phyloP scores from a whole-genome alignment of 139 green algal genomes.

The Closterium sp. region DNA sequence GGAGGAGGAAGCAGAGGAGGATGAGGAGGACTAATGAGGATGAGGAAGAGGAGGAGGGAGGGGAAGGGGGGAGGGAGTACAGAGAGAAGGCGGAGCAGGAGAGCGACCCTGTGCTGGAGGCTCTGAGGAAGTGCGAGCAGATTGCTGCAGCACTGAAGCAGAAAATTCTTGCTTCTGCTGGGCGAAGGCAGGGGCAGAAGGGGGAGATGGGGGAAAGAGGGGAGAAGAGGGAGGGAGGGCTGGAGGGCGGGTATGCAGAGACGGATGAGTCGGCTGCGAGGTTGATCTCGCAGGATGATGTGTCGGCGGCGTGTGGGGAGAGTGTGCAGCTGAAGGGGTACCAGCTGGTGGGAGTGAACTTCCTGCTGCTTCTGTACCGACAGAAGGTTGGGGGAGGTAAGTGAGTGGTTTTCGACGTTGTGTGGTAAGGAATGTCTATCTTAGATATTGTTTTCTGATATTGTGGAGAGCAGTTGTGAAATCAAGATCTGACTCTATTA shows the following conservation, averaged over 20 bases:
- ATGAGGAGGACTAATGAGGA: too few relatives aligned
- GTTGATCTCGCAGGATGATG: neutral
- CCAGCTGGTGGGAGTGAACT: slow-evolving; percentile 93
- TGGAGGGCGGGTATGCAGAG: neutral
- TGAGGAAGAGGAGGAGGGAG: too few relatives aligned
- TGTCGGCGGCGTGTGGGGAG: slow-evolving; percentile 8
- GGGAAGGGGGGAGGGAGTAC: too few relatives aligned
- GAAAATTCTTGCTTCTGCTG: neutral
- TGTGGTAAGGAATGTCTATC: too few relatives aligned
- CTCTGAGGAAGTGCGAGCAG: neutral
- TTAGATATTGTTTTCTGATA: too few relatives aligned
- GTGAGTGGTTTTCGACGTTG: neutral
- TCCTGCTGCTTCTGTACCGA: slow-evolving; percentile 80
- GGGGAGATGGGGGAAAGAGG: neutral
- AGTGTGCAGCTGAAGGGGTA: slow-evolving; percentile 75
- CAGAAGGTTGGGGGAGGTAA: slow-evolving; percentile 48
- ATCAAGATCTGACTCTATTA: too few relatives aligned
- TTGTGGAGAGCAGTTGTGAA: too few relatives aligned
- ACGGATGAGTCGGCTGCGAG: neutral
- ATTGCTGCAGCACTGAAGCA: neutral
- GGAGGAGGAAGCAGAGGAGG: too few relatives aligned
- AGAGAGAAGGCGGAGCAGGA: neutral
- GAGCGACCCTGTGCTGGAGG: neutral
- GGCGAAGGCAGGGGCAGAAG: neutral
- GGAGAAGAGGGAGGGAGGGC: neutral